Base-by-base conservation (phyloP, 306 rosid species). In the Prunus campanulata region DNA sequence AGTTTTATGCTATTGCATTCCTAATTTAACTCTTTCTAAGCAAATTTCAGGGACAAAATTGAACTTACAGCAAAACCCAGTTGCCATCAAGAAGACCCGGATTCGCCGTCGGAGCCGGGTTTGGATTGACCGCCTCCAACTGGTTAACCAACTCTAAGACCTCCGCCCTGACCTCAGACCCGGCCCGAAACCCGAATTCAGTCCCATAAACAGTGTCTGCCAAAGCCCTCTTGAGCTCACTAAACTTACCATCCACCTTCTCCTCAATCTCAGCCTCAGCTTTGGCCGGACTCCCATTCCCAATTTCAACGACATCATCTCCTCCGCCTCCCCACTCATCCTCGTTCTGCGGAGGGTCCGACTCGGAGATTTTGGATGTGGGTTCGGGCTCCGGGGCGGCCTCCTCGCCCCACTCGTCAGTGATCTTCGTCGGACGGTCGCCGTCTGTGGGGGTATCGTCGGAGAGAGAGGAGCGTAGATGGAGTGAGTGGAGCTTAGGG, bases 11-110 rank as follows among this genome's bases (percentile, higher is more conserved):
- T 12, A 39, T 39, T 35, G 32, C 51, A 71, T 22, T 66, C 51
- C 20, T 19, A 16, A 25, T 29, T 14, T 63, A 63, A 14, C 22
- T 15, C 3, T 29, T 2, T 46, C 29, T 15, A 70, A 19, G 5
- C 11, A 12, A 16, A 35, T 42, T 66, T 24, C 44, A 55, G 18
- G 30, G 35, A 25, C 3, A n/a, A 27, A 18, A 65, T 78, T 6
- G 51, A 74, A 88, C 97, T 92, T 85, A 95, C 97, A 95, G 83
- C 90, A 95, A 87, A 12, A 95, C 77, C 99, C 99, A 95, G 79
- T 84, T 86, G 64, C 99, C 99, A 78, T 87, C 82, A 11, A 95
- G 92, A 79, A 92, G 87, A 18, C 46, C 88, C 16, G 91, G 83
- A 8, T 88, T 82, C 81, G 89, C 92, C 0, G 84, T 91, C 29